Percentiles rank a stretch among this genome's conserved stretches.
Conservation (phyloP, 306 rosid genomes). For the Rubus idaeus region DNA sequence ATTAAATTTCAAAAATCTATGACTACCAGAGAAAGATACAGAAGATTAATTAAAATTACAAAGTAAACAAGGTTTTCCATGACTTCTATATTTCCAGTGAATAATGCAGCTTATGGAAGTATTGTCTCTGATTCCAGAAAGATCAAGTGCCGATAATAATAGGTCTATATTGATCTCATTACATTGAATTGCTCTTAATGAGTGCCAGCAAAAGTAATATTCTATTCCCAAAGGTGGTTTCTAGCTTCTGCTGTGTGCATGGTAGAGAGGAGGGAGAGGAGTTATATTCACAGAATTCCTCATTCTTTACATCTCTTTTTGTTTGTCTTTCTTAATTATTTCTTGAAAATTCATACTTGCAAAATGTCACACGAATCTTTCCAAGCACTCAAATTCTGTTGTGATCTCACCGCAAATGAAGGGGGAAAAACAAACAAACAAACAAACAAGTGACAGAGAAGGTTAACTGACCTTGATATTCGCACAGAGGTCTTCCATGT, state of each 20-base stretch:
- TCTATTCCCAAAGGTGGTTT: background rate
- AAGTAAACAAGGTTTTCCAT: too few species aligned
- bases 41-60: too few species aligned
- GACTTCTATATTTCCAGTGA: background rate
- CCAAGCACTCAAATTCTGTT: background rate
- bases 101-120: background rate
- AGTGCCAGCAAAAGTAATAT: background rate
- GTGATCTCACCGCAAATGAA: background rate
- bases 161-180: background rate
- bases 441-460: background rate
- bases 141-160: background rate
- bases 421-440: too few species aligned
- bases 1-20: too few species aligned
- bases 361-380: background rate
- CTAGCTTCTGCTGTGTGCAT: background rate
- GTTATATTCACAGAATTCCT: background rate
- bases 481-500: conserved; percentile 61
- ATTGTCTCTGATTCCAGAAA: background rate
- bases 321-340: background rate
- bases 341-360: background rate
- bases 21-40: too few species aligned
- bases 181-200: background rate
- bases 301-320: background rate
- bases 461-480: conserved; percentile 64
- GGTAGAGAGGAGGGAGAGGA: background rate